phyloP scores from a whole-genome alignment of 2,329 filamentous ascomycete species.

The Beauveria brongniartii region DNA sequence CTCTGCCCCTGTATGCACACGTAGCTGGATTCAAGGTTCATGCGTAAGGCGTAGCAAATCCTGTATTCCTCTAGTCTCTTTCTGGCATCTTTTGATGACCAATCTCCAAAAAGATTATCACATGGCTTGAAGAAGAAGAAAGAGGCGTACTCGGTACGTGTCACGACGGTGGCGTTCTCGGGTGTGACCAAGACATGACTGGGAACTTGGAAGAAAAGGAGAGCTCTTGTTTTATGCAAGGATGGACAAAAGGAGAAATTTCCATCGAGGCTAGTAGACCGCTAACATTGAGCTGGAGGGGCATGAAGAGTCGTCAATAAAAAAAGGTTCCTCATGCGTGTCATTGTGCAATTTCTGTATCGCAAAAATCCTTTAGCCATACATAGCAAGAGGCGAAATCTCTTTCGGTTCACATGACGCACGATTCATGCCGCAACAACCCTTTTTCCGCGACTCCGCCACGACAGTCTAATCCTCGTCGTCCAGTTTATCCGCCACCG shows the following conservation, averaged over 20 bases:
- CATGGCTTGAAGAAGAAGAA: neutral
- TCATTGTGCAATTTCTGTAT: neutral
- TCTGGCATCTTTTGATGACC: neutral
- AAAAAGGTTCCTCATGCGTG: neutral
- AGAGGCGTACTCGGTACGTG: neutral
- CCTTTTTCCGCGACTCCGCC: neutral
- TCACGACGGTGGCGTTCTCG: neutral
- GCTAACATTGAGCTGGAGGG: too few species aligned
- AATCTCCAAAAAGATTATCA: neutral
- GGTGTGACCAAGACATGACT: constrained; percentile 1
- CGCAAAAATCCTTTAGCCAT: neutral
- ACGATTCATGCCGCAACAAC: neutral
- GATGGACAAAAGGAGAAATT: neutral
- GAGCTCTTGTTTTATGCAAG: neutral
- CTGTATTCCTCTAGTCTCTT: neutral
- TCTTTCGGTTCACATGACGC: constrained; percentile 4
- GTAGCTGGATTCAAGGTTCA: neutral
- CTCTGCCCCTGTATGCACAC: neutral
- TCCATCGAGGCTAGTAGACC: neutral
- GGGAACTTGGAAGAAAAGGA: neutral
- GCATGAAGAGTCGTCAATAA: neutral
- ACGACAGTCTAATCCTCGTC: constrained; percentile 38
- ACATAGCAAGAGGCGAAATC: neutral
- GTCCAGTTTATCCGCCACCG: constrained; percentile 44
- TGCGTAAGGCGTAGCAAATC: neutral